Conservation (phyloP, 495 filamentous ascomycete genomes). For the Collariella sp. region DNA sequence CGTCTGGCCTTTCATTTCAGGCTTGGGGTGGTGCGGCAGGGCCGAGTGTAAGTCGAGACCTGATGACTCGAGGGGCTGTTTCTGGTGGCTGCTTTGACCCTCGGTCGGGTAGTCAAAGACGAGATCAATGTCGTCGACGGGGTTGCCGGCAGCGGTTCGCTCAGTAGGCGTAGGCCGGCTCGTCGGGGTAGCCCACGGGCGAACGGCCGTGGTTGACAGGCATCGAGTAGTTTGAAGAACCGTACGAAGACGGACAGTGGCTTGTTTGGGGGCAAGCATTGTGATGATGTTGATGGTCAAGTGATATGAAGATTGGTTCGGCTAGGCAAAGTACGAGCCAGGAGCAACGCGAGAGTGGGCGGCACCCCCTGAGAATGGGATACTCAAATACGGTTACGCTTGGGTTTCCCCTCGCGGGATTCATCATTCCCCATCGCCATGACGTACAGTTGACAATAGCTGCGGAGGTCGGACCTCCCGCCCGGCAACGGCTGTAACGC, state of each 20-base stretch:
- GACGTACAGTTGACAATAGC: conserved; percentile 5
- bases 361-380: background rate
- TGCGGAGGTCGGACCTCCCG: background rate
- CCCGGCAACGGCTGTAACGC: background rate
- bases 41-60: conserved; percentile 12
- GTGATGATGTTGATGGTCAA: background rate
- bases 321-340: background rate
- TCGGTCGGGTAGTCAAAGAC: conserved; percentile 25
- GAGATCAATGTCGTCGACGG: conserved; percentile 20
- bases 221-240: background rate
- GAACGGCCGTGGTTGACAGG: conserved; percentile 5
- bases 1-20: background rate
- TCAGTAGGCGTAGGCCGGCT: background rate
- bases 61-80: background rate
- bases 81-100: conserved; percentile 10
- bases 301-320: background rate
- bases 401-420: background rate
- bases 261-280: background rate
- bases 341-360: background rate
- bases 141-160: background rate
- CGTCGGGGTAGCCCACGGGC: background rate
- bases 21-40: conserved; percentile 7
- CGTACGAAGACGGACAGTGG: background rate
- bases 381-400: background rate
- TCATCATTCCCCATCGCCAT: background rate